These are phyloP conservation scores for Coemansia sp. DNA, from an alignment of 192 early-diverging fungal species.

Conservation along the genomic window DNA sequence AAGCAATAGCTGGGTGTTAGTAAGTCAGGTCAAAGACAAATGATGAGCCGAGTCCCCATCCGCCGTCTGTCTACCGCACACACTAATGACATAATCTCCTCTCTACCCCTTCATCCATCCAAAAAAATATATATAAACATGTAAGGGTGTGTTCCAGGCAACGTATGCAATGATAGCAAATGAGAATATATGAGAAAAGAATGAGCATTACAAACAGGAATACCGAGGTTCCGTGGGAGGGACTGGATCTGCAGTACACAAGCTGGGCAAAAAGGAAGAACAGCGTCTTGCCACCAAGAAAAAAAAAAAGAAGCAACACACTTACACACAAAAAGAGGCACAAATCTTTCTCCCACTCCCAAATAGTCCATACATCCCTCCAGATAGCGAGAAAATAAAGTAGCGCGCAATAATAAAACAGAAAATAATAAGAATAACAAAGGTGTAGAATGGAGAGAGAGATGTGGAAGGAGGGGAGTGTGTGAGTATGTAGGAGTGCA, in stretches of 20 bases:
- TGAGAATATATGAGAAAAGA: conserved; percentile 7
- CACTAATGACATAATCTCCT: not conserved
- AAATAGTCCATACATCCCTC: conserved; percentile 10
- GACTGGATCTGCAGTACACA: conserved; percentile 18
- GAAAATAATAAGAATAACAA: conserved; percentile 8
- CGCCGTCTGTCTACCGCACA: conserved; percentile 4
- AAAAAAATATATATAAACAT: not conserved
- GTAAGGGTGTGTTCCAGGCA: not conserved
- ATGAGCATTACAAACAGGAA: not conserved
- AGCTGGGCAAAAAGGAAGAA: conserved; percentile 14
- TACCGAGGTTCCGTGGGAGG: not conserved
- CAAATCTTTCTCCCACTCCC: conserved; percentile 4
- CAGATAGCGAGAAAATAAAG: not conserved
- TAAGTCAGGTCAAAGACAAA: not conserved
- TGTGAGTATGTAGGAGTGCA: not conserved
- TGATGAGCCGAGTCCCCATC: not conserved
- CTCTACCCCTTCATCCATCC: not conserved
- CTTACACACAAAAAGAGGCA: not conserved
- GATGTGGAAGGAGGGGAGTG: not conserved
- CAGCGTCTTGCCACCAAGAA: conserved; percentile 8
- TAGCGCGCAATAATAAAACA: conserved; percentile 7
- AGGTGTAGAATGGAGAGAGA: not conserved
- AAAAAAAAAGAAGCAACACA: not conserved
- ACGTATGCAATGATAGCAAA: conserved; percentile 1
- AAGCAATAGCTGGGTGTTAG: conserved; percentile 9